phyloP scores from a whole-genome alignment of 1,284 basidiomycete genomes.

The Gymnopus androsaceus region DNA sequence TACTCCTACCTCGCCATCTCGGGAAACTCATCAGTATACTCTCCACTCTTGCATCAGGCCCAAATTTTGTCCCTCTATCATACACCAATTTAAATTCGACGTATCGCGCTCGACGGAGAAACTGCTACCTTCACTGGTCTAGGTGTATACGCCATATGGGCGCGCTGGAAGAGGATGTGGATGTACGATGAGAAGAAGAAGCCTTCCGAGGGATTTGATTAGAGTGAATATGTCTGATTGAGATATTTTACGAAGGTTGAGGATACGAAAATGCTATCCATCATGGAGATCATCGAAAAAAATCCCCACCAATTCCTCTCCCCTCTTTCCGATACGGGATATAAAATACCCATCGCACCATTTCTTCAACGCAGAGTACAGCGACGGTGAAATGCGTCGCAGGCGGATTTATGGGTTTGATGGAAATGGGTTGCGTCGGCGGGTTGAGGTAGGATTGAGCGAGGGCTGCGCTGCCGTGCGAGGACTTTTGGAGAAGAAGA shows the following conservation, averaged over 20 bases:
- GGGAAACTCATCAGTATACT: conserved; percentile 93
- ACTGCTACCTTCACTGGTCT: conserved; percentile 85
- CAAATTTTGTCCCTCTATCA: conserved; percentile 87
- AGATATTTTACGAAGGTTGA: too few species aligned
- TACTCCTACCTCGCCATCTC: conserved; percentile 92
- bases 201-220: conserved; percentile 67
- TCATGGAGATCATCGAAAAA: conserved; percentile 92
- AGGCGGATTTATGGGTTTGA: conserved; percentile 73
- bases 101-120: conserved; percentile 85
- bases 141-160: conserved; percentile 59
- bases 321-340: conserved; percentile 91
- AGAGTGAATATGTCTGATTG: conserved; percentile 86
- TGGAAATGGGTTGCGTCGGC: conserved; percentile 93
- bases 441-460: conserved; percentile 89
- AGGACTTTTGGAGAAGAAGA: conserved; percentile 55
- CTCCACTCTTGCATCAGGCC: conserved; percentile 90
- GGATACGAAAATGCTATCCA: conserved; percentile 58
- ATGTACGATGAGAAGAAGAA: conserved; percentile 89
- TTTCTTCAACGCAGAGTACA: conserved; percentile 86
- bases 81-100: conserved; percentile 95
- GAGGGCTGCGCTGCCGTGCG: conserved; percentile 99
- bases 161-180: conserved; percentile 73
- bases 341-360: conserved; percentile 99
- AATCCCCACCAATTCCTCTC: conserved; percentile 91
- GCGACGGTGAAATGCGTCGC: conserved; percentile 66